Evolutionary conservation across 305 asterid species (phyloP), one percentile per base, ranked within the genome.

Genomic region (Vinca major): DNA sequence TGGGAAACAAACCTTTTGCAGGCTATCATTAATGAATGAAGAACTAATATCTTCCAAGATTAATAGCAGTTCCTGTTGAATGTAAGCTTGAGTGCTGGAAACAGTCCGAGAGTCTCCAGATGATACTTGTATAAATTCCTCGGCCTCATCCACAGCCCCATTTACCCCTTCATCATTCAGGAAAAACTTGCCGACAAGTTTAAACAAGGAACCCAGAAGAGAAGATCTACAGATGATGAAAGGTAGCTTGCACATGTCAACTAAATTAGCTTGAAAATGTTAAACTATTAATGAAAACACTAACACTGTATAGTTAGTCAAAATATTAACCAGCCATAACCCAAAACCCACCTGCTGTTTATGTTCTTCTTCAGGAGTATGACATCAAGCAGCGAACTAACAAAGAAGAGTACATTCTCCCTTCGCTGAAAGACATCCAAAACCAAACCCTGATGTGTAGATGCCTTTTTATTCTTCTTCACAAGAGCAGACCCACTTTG

Each of bases 351-450:
- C 99, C 99, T 89, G 85, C 81, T 87, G 48, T 74, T 81, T 65
- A 87, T 85, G 77, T 83, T 63, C 77, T 87, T 90, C 80, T 93
- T 93, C 75, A 90, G 76, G 19, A 87, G 88, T 79, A 93, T 73
- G 62, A 87, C 87, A 70, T 93, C 99, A 55, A 93, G 94, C 74
- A 90, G 86, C 70, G 92, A 84, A 74, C 89, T 77, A 67, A 85
- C 67, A 71, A 84, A 77, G 76, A 83, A 72, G 52, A 81, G 73
- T 20, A 73, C 57, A 76, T 66, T 85, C 74, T 82, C 91, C 73
- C 70, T 71, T 47, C 69, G 72, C 69, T 66, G 82, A 66, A 74
- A 75, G 78, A 75, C 72, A 66, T 48, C 79, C 69, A 65, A 74
- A 73, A 71, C 73, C 68, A 70, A 77, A 56, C 71, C 76, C 70